phyloP scores from a whole-genome alignment of 495 filamentous ascomycete species.

The Lentithecium fluviatile region DNA sequence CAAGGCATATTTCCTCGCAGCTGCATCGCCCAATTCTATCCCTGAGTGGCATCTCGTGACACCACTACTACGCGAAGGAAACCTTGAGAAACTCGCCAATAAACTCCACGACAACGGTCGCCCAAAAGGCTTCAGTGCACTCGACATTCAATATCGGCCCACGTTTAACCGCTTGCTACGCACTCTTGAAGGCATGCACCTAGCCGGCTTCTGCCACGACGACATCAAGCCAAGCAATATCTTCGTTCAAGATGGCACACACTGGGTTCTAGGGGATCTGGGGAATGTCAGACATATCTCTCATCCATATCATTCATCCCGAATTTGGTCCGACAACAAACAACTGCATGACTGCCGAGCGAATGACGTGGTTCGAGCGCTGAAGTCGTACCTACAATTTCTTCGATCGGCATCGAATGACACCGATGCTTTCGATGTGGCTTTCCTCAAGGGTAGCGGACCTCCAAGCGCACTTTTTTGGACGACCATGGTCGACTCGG shows the following conservation, averaged over 20 bases:
- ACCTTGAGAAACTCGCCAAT: conserved; percentile 13
- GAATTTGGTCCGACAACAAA: conserved; percentile 3
- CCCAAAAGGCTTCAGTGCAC: not conserved
- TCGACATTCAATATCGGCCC: conserved; percentile 17
- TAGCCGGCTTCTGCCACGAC: conserved; percentile 33
- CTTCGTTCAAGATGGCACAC: conserved; percentile 16
- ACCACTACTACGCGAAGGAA: conserved; percentile 6
- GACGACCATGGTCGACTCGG: conserved; percentile 6
- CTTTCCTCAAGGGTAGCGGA: conserved; percentile 7
- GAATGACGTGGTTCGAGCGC: conserved; percentile 23
- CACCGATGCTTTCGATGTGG: conserved; percentile 7
- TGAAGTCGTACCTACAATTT: conserved; percentile 25
- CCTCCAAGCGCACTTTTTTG: conserved; percentile 20
- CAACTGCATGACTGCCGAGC: conserved; percentile 16
- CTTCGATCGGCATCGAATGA: conserved; percentile 7
- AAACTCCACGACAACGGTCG: not conserved
- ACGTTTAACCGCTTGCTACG: conserved; percentile 12
- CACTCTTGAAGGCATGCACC: conserved; percentile 4
- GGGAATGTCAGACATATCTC: conserved; percentile 35
- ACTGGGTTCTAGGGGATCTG: conserved; percentile 37
- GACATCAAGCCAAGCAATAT: conserved; percentile 40
- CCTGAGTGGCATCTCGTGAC: conserved; percentile 25
- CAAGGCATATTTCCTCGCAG: conserved; percentile 14
- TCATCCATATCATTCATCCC: conserved; percentile 29
- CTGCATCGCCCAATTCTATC: not conserved